phyloP scores from a whole-genome alignment of 208 protist genomes.

The Crithidia fasciculata region DNA sequence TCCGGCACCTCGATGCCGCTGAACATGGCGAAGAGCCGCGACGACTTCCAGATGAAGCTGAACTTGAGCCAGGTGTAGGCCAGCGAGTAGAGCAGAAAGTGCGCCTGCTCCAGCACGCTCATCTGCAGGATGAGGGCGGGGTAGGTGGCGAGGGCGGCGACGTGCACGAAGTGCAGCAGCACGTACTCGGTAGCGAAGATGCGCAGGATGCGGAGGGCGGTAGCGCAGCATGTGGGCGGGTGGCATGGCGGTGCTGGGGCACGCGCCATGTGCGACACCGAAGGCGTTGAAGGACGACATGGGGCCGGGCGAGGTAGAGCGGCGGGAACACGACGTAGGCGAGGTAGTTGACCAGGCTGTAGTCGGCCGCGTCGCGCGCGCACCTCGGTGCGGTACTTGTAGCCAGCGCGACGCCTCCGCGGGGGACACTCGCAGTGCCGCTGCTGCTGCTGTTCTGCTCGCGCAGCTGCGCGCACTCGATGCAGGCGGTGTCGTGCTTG shows the following conservation, averaged over 20 bases:
- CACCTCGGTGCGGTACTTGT: constrained; percentile 65
- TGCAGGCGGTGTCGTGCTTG: constrained; percentile 38
- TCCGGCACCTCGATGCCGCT: constrained; percentile 90
- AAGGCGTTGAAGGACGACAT: constrained; percentile 92
- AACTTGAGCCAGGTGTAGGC: constrained; percentile 93
- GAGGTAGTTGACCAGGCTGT: constrained; percentile 79
- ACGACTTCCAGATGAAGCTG: constrained; percentile 87
- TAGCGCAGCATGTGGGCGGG: constrained; percentile 22
- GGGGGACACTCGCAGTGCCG: neutral
- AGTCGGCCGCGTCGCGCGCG: constrained; percentile 52
- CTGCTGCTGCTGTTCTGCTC: constrained; percentile 23
- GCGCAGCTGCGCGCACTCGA: constrained; percentile 47
- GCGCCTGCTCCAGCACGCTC: constrained; percentile 79
- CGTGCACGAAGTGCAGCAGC: constrained; percentile 57
- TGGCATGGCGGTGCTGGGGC: constrained; percentile 37
- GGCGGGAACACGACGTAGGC: constrained; percentile 91
- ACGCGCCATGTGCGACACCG: constrained; percentile 65
- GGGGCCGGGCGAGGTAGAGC: constrained; percentile 90
- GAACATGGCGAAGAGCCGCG: constrained; percentile 76
- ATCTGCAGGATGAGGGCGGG: constrained; percentile 80
- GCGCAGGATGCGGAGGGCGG: neutral
- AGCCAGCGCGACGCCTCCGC: constrained; percentile 47
- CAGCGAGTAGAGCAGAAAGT: constrained; percentile 61
- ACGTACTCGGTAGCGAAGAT: constrained; percentile 27
- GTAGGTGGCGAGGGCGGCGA: constrained; percentile 51